These are phyloP conservation scores for Ceratobasidium sp. DNA, from an alignment of 1,284 basidiomycete species.

Conservation along the genomic window DNA sequence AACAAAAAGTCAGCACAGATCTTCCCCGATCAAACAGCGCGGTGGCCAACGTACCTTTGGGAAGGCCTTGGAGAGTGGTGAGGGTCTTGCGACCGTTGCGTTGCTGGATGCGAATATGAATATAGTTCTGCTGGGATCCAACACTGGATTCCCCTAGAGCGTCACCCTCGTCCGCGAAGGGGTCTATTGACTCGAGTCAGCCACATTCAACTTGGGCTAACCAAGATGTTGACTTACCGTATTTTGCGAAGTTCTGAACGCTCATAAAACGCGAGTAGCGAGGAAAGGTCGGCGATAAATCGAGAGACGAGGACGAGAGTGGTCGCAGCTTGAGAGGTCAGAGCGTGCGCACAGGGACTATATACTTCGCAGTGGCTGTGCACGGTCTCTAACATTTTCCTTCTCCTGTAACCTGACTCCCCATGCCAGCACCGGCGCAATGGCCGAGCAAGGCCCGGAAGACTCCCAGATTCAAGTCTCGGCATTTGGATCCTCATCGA, in stretches of 20 bases:
- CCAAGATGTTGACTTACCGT: constrained; percentile 63
- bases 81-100: constrained; percentile 99
- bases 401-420: constrained; percentile 1
- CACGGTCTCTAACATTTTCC: constrained; percentile 12
- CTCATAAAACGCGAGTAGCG: constrained; percentile 76
- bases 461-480: constrained; percentile 63
- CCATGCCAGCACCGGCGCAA: constrained; percentile 40
- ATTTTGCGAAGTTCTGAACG: constrained; percentile 87
- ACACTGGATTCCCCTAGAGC: constrained; percentile 78
- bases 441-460: constrained; percentile 56
- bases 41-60: constrained; percentile 72
- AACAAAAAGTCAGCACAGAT: not conserved
- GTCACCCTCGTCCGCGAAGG: constrained; percentile 92
- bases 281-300: constrained; percentile 44
- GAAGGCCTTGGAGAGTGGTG: constrained; percentile 97
- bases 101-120: constrained; percentile 98
- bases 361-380: constrained; percentile 24
- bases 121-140: constrained; percentile 86
- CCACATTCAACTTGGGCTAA: constrained; percentile 37
- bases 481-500: constrained; percentile 67
- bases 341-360: constrained; percentile 15
- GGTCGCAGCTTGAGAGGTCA: constrained; percentile 43
- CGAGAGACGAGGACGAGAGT: constrained; percentile 50
- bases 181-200: constrained; percentile 66
- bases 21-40: not conserved